phyloP scores from a whole-genome alignment of 805 yeast genomes.

The Saccharomycopsis lassenensis region DNA sequence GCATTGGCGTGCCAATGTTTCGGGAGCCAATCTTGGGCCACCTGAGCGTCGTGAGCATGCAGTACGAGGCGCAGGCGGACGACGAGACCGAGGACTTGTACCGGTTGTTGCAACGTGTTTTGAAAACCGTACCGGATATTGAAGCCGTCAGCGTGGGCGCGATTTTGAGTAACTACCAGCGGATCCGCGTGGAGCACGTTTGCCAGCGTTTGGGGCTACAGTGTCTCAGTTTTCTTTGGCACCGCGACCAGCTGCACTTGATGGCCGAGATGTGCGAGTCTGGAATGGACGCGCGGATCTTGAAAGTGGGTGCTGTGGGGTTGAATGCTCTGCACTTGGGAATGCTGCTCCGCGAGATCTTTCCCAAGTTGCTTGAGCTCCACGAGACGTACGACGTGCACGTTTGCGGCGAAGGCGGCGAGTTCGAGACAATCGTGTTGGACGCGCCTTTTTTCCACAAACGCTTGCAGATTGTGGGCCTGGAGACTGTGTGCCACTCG shows the following conservation, averaged over 20 bases:
- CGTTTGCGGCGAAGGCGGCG: constrained; percentile 99
- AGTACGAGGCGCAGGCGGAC: constrained; percentile 51
- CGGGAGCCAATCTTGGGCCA: constrained; percentile 52
- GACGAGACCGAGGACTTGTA: constrained; percentile 88
- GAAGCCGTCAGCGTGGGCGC: constrained; percentile 94
- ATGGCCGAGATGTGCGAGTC: constrained; percentile 47
- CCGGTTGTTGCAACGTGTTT: constrained; percentile 38
- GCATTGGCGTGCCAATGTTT: constrained; percentile 73
- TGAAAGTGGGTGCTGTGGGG: constrained; percentile 93
- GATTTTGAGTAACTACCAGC: constrained; percentile 86
- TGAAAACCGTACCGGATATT: constrained; percentile 50
- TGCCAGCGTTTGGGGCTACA: constrained; percentile 63
- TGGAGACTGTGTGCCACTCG: constrained; percentile 34
- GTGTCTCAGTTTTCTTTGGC: constrained; percentile 80
- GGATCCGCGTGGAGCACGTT: constrained; percentile 87
- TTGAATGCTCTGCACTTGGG: constrained; percentile 59
- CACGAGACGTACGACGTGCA: constrained; percentile 70
- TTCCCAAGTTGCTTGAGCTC: constrained; percentile 44
- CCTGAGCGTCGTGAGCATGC: constrained; percentile 54
- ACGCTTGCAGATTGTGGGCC: constrained; percentile 36
- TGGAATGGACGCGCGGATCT: constrained; percentile 64
- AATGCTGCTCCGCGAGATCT: constrained; percentile 47
- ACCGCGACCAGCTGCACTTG: constrained; percentile 66
- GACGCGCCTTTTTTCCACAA: constrained; percentile 77
- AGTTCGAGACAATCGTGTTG: constrained; percentile 84